phyloP scores from a whole-genome alignment of 371 early-diverging fungal genomes.

The Blakeslea trispora region DNA sequence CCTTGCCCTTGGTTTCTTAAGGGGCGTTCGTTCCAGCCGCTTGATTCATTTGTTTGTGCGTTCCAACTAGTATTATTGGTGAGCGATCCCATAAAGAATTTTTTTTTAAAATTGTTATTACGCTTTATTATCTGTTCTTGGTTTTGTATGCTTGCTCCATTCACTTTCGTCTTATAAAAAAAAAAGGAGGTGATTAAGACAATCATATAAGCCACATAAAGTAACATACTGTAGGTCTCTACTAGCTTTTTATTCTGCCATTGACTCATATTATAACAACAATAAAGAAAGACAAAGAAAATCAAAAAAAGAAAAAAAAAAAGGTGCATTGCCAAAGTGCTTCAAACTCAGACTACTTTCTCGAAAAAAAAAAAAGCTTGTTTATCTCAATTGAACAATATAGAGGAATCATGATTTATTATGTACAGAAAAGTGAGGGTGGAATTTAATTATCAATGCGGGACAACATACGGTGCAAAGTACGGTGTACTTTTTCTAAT shows the following conservation, averaged over 20 bases:
- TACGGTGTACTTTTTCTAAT: constrained; percentile 36
- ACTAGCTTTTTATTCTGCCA: constrained; percentile 12
- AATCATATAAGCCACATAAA: neutral
- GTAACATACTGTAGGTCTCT: constrained; percentile 17
- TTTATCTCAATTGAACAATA: too few relatives aligned
- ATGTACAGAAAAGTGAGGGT: neutral
- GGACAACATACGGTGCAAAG: constrained; percentile 30
- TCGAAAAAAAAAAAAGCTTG: too few relatives aligned
- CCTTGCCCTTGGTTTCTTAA: neutral
- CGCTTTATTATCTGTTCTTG: constrained; percentile 4
- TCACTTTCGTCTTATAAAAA: constrained; percentile 13
- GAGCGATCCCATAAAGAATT: too few relatives aligned
- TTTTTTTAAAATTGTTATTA: too few relatives aligned
- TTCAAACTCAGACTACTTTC: too few relatives aligned
- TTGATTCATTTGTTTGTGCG: neutral
- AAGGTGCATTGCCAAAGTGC: neutral
- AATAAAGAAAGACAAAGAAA: too few relatives aligned
- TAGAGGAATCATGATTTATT: too few relatives aligned
- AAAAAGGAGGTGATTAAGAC: neutral
- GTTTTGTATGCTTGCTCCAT: constrained; percentile 7
- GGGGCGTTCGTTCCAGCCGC: constrained; percentile 4
- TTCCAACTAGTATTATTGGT: constrained; percentile 11
- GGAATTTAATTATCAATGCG: constrained; percentile 30
- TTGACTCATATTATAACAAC: constrained; percentile 17
- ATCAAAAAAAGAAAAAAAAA: constrained; percentile 1